These are phyloP conservation scores for Annona squamosa DNA, from an alignment of 164 flowering plant genomes.

Conservation along the genomic window DNA sequence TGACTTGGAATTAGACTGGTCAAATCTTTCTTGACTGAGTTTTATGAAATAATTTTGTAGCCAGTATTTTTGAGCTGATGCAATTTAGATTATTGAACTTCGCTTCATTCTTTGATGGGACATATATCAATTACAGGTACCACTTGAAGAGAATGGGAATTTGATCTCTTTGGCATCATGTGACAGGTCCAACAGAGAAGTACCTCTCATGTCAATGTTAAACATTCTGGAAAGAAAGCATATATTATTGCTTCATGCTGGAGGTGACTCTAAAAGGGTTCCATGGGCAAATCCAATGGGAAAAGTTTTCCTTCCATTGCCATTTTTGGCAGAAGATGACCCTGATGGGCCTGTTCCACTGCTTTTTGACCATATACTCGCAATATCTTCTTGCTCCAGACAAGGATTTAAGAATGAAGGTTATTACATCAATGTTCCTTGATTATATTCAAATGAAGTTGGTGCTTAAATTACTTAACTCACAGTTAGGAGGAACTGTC, in stretches of 20 bases:
- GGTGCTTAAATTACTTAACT: too few relatives aligned
- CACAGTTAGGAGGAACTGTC: too few relatives aligned
- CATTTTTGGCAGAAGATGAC: conserved; percentile 88
- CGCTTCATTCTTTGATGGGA: conserved; percentile 3
- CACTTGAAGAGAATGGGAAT: conserved; percentile 19
- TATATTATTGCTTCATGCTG: conserved; percentile 93
- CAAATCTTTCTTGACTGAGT: not conserved
- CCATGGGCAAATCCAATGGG: conserved; percentile 99
- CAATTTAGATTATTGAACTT: too few relatives aligned
- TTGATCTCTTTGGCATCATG: conserved; percentile 21
- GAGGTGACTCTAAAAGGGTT: conserved; percentile 99
- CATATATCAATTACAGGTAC: conserved; percentile 37
- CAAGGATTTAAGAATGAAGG: conserved; percentile 83
- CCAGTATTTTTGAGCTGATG: conserved; percentile 4
- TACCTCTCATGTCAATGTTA: conserved; percentile 19
- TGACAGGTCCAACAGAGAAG: conserved; percentile 24
- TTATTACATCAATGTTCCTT: conserved; percentile 17
- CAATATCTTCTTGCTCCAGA: conserved; percentile 91
- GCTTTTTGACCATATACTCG: conserved; percentile 93
- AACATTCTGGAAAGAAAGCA: conserved; percentile 53
- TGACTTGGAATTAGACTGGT: not conserved
- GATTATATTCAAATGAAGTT: conserved; percentile 3
- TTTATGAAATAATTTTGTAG: not conserved
- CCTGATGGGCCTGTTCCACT: conserved; percentile 98
- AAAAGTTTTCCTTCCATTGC: conserved; percentile 93